Evolutionary conservation across 2,329 filamentous ascomycete species (phyloP), one percentile per base, ranked within the genome.

Genomic region (Arthrobotrys megalospora): DNA sequence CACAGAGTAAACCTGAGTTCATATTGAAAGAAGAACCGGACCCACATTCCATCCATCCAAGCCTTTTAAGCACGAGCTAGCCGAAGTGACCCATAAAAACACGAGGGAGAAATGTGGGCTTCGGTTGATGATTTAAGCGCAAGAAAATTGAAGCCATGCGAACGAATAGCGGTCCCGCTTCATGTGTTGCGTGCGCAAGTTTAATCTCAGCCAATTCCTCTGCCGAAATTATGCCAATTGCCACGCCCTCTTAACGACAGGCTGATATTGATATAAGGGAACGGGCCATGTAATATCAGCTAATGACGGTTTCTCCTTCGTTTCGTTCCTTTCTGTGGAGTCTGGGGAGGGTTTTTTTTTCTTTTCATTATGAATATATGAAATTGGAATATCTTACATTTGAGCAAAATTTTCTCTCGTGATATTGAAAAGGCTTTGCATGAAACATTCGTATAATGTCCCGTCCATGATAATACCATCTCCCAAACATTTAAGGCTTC

Each of bases 251-350:
- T 73, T 73, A 65, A 73, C 50, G 62, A 60, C 69, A 73, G 69
- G 69, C 69, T 73, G 69, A 66, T 73, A 66, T 60, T 65, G 69
- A 73, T 66, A 66, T 73, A 65, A 65, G 62, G 55, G 68, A 72
- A 65, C 58, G 38, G 60, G 19, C 69, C 60, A 41, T 60, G 55
- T 71, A 66, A 60, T 73, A 64, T 66, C 60, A 58, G 34, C 16
- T 45, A 66, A 66, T 64, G 58, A 36, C 36, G 24, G 55, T 34
- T 71, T 47, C 55, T 43, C 55, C 55, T 48, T 73, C 69, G 60
- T 60, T 73, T 65, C 50, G 50, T 68, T 68, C 38, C 48, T 24
- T 45, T 36, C 36, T 68, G 55, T 60, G 55, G 55, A 60, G 36
- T 58, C 53, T 32, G 34, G 34, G 53, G 53, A 36, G 32, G 34